Evolutionary conservation across 1,139 yeast genomes (phyloP), one percentile per base, ranked within the genome.

Genomic region (Suhomyces terraborum): DNA sequence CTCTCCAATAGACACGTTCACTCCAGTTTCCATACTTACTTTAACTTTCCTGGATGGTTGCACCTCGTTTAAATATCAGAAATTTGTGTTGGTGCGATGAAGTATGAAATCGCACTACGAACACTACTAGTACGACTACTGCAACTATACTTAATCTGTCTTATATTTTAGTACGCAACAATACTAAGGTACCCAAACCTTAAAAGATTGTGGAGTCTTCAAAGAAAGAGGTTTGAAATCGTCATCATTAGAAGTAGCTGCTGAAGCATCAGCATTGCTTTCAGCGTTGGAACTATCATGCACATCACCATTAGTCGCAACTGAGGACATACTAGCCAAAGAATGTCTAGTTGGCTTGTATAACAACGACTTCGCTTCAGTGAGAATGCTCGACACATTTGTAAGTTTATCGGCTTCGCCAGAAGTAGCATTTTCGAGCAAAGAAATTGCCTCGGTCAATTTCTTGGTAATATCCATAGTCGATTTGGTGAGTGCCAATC

Each of bases 171-270:
- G 27, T 33, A 33, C 32, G 33, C 26, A 34, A 30, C 32, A 32
- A 14, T 8, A 30, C 51, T 55, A 72, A 26, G 77, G 77, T 34
- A 85, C 86, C 98, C 98, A 89, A 52, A 88, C 85, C 61, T 91
- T 86, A 63, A 88, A 89, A 26, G 82, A 69, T 61, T 86, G 94
- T 3, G 96, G 96, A 12, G 88, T 75, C 51, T 85, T 91, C 47
- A 85, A 69, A 29, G 95, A 86, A 36, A 88, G 73, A 7, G 96
- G 96, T 56, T 82, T 82, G 35, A 77, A 56, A 21, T 67, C 67
- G 16, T 56, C 64, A 41, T 52, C 58, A 10, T 47, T 35, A 23
- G 32, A 29, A 7, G 45, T 43, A 16, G 48, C 40, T 36, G 41
- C 28, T 33, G 45, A 42, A 12, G 51, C 56, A 52, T 36, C 58